phyloP scores from a whole-genome alignment of 352 stramenopile species.

The Lagenidium giganteum region DNA sequence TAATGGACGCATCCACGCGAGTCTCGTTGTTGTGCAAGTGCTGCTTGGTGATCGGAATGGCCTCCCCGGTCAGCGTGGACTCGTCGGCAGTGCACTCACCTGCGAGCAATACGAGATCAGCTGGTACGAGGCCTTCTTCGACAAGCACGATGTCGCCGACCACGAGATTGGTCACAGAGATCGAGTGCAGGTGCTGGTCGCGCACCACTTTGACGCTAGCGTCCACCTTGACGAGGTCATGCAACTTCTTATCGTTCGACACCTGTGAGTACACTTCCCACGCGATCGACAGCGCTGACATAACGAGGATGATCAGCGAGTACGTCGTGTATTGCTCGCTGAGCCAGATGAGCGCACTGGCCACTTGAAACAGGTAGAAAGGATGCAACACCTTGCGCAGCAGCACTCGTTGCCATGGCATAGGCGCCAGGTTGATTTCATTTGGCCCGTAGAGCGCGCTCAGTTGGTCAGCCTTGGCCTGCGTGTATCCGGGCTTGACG shows the following conservation, averaged over 20 bases:
- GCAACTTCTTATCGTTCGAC: conserved; percentile 52
- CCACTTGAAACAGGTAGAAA: conserved; percentile 78
- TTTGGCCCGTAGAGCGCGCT: conserved; percentile 49
- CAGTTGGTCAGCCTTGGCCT: conserved; percentile 26
- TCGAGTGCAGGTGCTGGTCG: conserved; percentile 32
- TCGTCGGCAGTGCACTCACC: conserved; percentile 72
- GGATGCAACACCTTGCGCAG: conserved; percentile 68
- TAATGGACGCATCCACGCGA: conserved; percentile 27
- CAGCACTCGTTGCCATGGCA: conserved; percentile 41
- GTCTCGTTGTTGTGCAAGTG: conserved; percentile 8
- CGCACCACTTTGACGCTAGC: conserved; percentile 54
- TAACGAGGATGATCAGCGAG: conserved; percentile 47
- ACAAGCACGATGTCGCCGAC: conserved; percentile 68
- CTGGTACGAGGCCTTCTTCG: conserved; percentile 53
- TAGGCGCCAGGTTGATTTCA: conserved; percentile 39
- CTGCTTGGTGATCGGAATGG: conserved; percentile 78
- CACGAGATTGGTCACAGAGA: conserved; percentile 46
- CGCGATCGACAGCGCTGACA: conserved; percentile 62
- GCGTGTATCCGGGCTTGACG: conserved; percentile 17
- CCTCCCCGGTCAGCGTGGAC: conserved; percentile 72
- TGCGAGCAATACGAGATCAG: conserved; percentile 53
- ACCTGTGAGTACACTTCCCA: conserved; percentile 71
- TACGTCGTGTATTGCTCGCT: conserved; percentile 65
- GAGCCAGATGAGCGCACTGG: conserved; percentile 65
- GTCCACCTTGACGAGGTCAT: conserved; percentile 50